Evolutionary conservation across 2,329 filamentous ascomycete species (phyloP).

Genomic region (Paraconiothyrium sp.): DNA sequence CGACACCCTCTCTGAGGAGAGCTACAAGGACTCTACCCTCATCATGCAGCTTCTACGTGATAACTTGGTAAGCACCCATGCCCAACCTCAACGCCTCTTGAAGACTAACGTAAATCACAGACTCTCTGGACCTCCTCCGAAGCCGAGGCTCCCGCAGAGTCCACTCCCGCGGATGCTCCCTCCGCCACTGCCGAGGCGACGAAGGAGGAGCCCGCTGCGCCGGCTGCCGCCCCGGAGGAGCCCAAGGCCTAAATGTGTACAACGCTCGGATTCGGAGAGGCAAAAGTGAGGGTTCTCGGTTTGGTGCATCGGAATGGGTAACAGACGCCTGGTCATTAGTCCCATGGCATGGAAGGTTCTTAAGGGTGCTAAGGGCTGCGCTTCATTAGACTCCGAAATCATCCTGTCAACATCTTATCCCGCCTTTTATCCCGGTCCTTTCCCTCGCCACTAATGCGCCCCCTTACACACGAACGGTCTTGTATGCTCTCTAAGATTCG

Average conservation of each 20-base stretch:
- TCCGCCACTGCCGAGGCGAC: constrained; percentile 64
- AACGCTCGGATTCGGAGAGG: constrained; percentile 36
- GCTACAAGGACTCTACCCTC: constrained; percentile 98
- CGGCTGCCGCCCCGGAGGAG: constrained; percentile 65
- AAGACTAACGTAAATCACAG: constrained; percentile 59
- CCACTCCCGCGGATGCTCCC: constrained; percentile 64
- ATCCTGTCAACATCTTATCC: constrained; percentile 42
- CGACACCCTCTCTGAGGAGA: constrained; percentile 96
- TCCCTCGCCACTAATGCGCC: constrained; percentile 8
- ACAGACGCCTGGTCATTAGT: constrained; percentile 41
- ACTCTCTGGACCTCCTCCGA: constrained; percentile 99
- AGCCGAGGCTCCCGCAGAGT: constrained; percentile 78
- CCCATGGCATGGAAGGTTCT: constrained; percentile 42
- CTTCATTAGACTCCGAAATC: constrained; percentile 52
- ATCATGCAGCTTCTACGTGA: constrained; percentile 99
- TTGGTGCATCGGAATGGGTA: constrained; percentile 46
- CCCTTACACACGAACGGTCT: constrained; percentile 14
- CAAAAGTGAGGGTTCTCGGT: constrained; percentile 46
- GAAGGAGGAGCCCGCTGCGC: constrained; percentile 49
- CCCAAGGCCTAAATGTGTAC: constrained; percentile 63
- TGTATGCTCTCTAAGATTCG: constrained; percentile 18
- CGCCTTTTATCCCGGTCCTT: constrained; percentile 5
- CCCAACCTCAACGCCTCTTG: background rate
- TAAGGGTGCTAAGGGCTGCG: constrained; percentile 43
- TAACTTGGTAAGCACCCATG: constrained; percentile 74